Evolutionary conservation across 306 rosid species (phyloP), one percentile per base, ranked within the genome.

Genomic region (Prunus campanulata): DNA sequence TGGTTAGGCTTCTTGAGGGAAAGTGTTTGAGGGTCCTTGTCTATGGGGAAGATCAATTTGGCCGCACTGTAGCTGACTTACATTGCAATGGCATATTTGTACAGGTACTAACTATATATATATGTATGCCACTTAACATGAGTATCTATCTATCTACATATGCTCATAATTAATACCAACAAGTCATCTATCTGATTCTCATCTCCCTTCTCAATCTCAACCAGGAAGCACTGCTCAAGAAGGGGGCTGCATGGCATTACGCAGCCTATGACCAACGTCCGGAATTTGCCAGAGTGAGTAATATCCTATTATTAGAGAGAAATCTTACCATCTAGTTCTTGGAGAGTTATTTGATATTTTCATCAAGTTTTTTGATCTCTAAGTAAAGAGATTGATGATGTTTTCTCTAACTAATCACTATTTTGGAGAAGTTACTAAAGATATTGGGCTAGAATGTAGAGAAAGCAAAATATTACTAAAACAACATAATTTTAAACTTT

Each of bases 231-330:
- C 89, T 96, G 99, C 90, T 96, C 49, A 92, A 92, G 87, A 92
- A 88, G 59, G 97, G 98, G 27, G 42, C 80, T 32, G 99, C 97
- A 62, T 96, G 98, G 97, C 99, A 96, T 72, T 96, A 96, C 77
- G 0, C 74, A 7, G 97, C 93, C 61, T 96, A 92, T 39, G 99
- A 96, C 82, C 70, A 89, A 75, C 88, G 97, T 13, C 56, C 83
- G 2, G 97, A 96, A 74, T 72, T 96, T 7, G 91, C 85, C 76
- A 79, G n/a, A 20, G 98, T 91, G 75, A 86, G 88, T 74, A 27
- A 4, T 51, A n/a, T 44, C 30, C 19, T 71, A 44, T 74, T 79
- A 62, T 39, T 6, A 6, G 61, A 35, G 8, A 35, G 44, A 35
- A 35, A 35, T 35, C 6, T 35, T 35, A 35, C 44, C 44, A 35